Evolutionary conservation across 164 flowering plant genomes (phyloP).

Genomic region (Santalum album): DNA sequence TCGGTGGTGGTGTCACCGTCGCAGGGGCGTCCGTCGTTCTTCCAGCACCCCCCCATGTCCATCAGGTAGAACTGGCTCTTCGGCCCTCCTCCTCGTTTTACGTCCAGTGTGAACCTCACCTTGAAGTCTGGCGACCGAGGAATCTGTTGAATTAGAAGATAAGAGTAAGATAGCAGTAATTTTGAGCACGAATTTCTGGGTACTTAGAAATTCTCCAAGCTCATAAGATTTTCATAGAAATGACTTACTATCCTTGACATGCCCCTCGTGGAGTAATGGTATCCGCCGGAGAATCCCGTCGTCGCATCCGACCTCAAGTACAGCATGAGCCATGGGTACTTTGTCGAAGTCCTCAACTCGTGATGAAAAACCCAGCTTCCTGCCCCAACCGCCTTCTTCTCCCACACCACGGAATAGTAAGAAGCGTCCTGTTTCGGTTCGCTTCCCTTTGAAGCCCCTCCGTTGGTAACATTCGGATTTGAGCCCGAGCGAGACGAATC

Average conservation of each 20-base stretch:
- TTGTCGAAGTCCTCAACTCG: slow-evolving; percentile 48
- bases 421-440: slow-evolving; percentile 20
- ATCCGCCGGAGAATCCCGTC: slow-evolving; percentile 57
- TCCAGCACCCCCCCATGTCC: slow-evolving; percentile 63
- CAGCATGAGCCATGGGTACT: slow-evolving; percentile 77
- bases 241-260: slow-evolving; percentile 32
- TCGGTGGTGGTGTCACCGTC: slow-evolving; percentile 45
- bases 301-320: slow-evolving; percentile 64
- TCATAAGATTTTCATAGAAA: too few relatives aligned
- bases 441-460: too few relatives aligned
- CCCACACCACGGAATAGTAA: slow-evolving; percentile 47
- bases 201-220: too few relatives aligned
- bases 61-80: slow-evolving; percentile 53
- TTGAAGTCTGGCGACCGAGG: slow-evolving; percentile 49
- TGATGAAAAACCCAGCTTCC: slow-evolving; percentile 69
- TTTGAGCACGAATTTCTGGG: too few relatives aligned
- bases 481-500: too few relatives aligned
- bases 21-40: slow-evolving; percentile 44
- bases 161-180: too few relatives aligned
- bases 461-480: too few relatives aligned
- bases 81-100: slow-evolving; percentile 42
- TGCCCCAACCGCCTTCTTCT: slow-evolving; percentile 38
- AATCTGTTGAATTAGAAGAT: slow-evolving; percentile 16
- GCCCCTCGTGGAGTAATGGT: slow-evolving; percentile 54
- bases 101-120: slow-evolving; percentile 35